Evolutionary conservation across 352 stramenopile genomes (phyloP).

Genomic region (Phytophthora pistaciae): DNA sequence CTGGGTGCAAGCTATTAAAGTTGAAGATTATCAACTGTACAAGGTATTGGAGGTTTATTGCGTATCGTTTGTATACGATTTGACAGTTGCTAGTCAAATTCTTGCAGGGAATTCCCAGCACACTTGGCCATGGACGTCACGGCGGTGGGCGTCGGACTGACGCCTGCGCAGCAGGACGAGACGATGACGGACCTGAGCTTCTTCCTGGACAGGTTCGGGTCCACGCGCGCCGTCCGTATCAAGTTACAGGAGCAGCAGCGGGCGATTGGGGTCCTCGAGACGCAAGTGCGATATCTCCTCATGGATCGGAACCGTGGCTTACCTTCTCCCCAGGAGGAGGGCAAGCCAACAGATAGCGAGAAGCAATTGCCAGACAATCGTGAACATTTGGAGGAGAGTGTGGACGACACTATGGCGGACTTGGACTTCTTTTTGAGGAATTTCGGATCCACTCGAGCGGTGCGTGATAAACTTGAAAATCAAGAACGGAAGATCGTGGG

Average conservation of each 20-base stretch:
- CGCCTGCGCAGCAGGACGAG: slow-evolving; percentile 9
- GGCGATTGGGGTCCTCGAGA: not conserved
- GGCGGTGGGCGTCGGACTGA: slow-evolving; percentile 8
- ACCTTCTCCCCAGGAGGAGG: not conserved
- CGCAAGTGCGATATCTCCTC: not conserved
- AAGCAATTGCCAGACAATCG: not conserved
- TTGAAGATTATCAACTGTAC: too few relatives aligned
- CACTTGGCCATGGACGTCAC: slow-evolving; percentile 5
- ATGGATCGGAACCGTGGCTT: not conserved
- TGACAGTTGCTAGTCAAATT: not conserved
- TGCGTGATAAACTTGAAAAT: not conserved
- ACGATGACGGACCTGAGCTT: slow-evolving; percentile 2
- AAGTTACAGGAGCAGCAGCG: not conserved
- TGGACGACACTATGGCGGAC: not conserved
- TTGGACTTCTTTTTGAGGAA: not conserved
- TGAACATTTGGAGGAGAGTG: not conserved
- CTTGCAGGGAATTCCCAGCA: not conserved
- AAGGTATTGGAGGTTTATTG: not conserved
- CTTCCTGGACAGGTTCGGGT: slow-evolving; percentile 10
- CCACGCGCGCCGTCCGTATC: not conserved
- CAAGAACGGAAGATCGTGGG: not conserved
- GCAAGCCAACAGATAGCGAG: not conserved
- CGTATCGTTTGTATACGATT: not conserved
- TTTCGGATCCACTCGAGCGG: not conserved
- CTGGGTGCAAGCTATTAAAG: too few relatives aligned